Percentiles rank a stretch among this genome's conserved stretches.
These are phyloP conservation scores for Diddensiella caesifluorescens DNA, from an alignment of 805 yeast species.

Conservation along the genomic window DNA sequence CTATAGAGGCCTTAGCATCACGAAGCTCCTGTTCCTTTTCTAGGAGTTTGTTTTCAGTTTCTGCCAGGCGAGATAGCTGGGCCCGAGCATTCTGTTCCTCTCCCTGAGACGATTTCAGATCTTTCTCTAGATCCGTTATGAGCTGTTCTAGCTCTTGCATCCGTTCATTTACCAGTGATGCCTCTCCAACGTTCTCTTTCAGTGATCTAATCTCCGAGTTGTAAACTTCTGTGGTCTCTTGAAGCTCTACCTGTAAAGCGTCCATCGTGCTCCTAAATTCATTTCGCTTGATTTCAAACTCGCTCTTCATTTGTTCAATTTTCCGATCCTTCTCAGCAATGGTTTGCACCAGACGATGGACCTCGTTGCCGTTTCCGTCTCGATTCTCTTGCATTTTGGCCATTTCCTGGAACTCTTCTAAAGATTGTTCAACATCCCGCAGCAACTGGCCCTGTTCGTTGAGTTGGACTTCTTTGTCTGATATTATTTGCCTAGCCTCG, in stretches of 20 bases:
- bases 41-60: constrained; percentile 32
- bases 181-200: constrained; percentile 20
- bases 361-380: constrained; percentile 23
- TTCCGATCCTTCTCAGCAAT: constrained; percentile 28
- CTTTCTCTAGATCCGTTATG: constrained; percentile 24
- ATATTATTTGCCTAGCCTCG: constrained; percentile 15
- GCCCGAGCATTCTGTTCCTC: constrained; percentile 28
- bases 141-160: constrained; percentile 25
- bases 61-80: constrained; percentile 32
- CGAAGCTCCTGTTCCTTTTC: constrained; percentile 28
- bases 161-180: constrained; percentile 21
- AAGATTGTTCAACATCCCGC: constrained; percentile 43
- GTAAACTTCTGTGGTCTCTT: constrained; percentile 21
- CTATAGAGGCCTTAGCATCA: constrained; percentile 18
- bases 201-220: constrained; percentile 21
- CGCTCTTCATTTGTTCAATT: constrained; percentile 24
- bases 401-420: constrained; percentile 36
- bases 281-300: constrained; percentile 27
- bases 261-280: constrained; percentile 32
- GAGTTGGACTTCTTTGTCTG: constrained; percentile 32
- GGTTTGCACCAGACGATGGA: constrained; percentile 26
- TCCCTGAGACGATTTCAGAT: constrained; percentile 21
- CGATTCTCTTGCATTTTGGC: constrained; percentile 22
- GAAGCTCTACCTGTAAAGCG: constrained; percentile 25
- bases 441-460: constrained; percentile 43